Conservation (phyloP, 495 filamentous ascomycete species). For the Umbilicaria muhlenbergii region DNA sequence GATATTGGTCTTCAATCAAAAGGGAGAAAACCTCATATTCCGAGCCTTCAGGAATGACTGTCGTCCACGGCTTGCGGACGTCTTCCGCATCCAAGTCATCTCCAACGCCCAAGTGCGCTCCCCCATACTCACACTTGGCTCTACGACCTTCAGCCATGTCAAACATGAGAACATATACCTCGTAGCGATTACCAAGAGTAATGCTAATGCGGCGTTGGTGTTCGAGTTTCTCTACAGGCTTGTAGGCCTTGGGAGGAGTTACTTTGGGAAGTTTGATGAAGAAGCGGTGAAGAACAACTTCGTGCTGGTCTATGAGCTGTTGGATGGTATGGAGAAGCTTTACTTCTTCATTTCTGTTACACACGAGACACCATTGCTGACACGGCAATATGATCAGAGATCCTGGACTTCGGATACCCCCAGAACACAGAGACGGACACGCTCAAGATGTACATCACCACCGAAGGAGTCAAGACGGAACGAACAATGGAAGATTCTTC, state of each 20-base stretch:
- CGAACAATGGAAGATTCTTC: slow-evolving; percentile 83
- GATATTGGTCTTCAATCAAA: slow-evolving; percentile 97
- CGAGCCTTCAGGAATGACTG: slow-evolving; percentile 96
- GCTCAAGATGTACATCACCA: slow-evolving; percentile 99
- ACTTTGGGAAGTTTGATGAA: slow-evolving; percentile 99
- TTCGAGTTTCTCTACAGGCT: slow-evolving; percentile 97
- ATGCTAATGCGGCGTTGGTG: slow-evolving; percentile 95
- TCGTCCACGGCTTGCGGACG: slow-evolving; percentile 88
- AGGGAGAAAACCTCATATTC: slow-evolving; percentile 99
- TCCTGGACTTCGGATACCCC: slow-evolving; percentile 97
- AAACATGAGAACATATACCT: slow-evolving; percentile 99
- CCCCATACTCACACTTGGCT: slow-evolving; percentile 91
- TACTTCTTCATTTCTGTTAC: neutral
- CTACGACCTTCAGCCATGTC: slow-evolving; percentile 97
- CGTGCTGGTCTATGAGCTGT: slow-evolving; percentile 92
- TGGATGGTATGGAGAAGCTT: slow-evolving; percentile 56
- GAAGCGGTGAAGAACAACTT: slow-evolving; percentile 99
- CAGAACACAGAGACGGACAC: slow-evolving; percentile 99
- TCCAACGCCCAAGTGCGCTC: slow-evolving; percentile 96
- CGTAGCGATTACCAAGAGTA: slow-evolving; percentile 96
- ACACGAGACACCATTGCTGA: neutral
- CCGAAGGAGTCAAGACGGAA: slow-evolving; percentile 95
- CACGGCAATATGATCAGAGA: slow-evolving; percentile 41
- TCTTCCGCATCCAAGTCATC: slow-evolving; percentile 99
- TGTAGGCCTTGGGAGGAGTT: slow-evolving; percentile 77